Percentiles rank a stretch among this genome's conserved stretches.
These are phyloP conservation scores for Claviceps purpurea DNA, from an alignment of 2,329 filamentous ascomycete species.

Conservation along the genomic window DNA sequence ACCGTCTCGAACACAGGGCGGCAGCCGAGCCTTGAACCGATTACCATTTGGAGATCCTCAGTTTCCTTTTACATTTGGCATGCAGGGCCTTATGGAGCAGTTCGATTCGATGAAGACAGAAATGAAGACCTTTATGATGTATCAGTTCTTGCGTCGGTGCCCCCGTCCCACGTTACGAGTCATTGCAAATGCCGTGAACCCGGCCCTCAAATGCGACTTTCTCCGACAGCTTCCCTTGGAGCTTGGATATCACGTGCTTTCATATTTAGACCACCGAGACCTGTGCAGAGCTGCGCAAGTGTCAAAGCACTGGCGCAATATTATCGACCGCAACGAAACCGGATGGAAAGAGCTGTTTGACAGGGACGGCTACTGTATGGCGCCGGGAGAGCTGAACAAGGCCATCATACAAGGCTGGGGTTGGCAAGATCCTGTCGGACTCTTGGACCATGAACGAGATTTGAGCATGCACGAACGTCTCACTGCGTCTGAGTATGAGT, in stretches of 20 bases:
- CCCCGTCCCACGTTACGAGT: slow-evolving; percentile 79
- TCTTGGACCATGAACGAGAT: slow-evolving; percentile 67
- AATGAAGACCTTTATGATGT: slow-evolving; percentile 94
- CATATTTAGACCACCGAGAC: slow-evolving; percentile 73
- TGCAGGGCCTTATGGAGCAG: slow-evolving; percentile 73
- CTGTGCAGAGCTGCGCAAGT: slow-evolving; percentile 86
- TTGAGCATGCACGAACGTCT: slow-evolving; percentile 47
- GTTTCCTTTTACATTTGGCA: slow-evolving; percentile 49
- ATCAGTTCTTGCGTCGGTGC: slow-evolving; percentile 80
- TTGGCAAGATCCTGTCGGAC: slow-evolving; percentile 77
- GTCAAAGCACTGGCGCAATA: slow-evolving; percentile 83
- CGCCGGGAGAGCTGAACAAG: slow-evolving; percentile 68
- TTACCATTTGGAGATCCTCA: slow-evolving; percentile 1
- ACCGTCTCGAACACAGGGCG: slow-evolving; percentile 8
- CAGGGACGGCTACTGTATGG: slow-evolving; percentile 64
- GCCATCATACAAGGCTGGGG: slow-evolving; percentile 91
- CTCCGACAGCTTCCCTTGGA: slow-evolving; percentile 72
- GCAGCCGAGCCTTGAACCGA: slow-evolving; percentile 6
- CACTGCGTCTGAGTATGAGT: slow-evolving; percentile 39
- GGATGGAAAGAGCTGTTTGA: slow-evolving; percentile 93
- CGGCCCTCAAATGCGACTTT: slow-evolving; percentile 89
- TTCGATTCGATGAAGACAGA: slow-evolving; percentile 86
- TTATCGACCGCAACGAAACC: slow-evolving; percentile 85
- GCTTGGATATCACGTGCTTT: slow-evolving; percentile 74
- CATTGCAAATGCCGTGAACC: slow-evolving; percentile 82